A percentile compares a stretch with the other conserved stretches of the same genome.
These are phyloP conservation scores for Agrocybe praecox DNA, from an alignment of 768 basidiomycete genomes.

Conservation along the genomic window DNA sequence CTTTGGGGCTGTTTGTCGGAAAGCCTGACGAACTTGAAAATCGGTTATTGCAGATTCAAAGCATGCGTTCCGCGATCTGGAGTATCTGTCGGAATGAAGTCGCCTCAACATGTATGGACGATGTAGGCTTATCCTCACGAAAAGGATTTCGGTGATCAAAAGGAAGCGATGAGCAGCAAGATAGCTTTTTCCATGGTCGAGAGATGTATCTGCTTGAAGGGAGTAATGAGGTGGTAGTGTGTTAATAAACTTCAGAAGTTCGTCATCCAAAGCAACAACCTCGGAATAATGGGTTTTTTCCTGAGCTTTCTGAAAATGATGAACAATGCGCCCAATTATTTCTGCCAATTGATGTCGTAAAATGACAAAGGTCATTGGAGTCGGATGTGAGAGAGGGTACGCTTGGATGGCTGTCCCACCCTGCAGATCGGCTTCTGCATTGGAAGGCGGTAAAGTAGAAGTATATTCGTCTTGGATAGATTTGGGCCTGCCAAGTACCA, in stretches of 20 bases:
- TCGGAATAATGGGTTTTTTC: slow-evolving; percentile 81
- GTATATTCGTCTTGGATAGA: slow-evolving; percentile 90
- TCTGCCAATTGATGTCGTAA: slow-evolving; percentile 79
- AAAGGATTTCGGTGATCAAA: slow-evolving; percentile 86
- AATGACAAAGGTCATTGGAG: slow-evolving; percentile 86
- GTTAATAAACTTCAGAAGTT: slow-evolving; percentile 75
- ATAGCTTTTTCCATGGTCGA: slow-evolving; percentile 66
- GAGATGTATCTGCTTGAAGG: slow-evolving; percentile 72
- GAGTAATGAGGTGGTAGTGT: slow-evolving; percentile 80
- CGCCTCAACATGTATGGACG: slow-evolving; percentile 87
- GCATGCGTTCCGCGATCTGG: slow-evolving; percentile 81
- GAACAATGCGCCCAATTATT: slow-evolving; percentile 89
- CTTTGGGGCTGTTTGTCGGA: slow-evolving; percentile 60
- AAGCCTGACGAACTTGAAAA: slow-evolving; percentile 75
- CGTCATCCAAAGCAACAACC: slow-evolving; percentile 80
- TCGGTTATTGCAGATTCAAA: slow-evolving; percentile 91
- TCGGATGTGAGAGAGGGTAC: slow-evolving; percentile 68
- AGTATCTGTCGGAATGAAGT: slow-evolving; percentile 78
- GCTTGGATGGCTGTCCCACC: slow-evolving; percentile 47
- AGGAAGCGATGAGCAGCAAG: slow-evolving; percentile 87
- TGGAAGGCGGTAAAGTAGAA: slow-evolving; percentile 77
- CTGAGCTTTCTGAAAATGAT: slow-evolving; percentile 89
- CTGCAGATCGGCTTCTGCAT: slow-evolving; percentile 64
- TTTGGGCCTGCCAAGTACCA: slow-evolving; percentile 88
- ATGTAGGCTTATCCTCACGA: slow-evolving; percentile 82